Percentiles rank a stretch among this genome's conserved stretches.
Evolutionary conservation across 306 rosid genomes (phyloP).

Genomic region (Astragalus membranaceus): DNA sequence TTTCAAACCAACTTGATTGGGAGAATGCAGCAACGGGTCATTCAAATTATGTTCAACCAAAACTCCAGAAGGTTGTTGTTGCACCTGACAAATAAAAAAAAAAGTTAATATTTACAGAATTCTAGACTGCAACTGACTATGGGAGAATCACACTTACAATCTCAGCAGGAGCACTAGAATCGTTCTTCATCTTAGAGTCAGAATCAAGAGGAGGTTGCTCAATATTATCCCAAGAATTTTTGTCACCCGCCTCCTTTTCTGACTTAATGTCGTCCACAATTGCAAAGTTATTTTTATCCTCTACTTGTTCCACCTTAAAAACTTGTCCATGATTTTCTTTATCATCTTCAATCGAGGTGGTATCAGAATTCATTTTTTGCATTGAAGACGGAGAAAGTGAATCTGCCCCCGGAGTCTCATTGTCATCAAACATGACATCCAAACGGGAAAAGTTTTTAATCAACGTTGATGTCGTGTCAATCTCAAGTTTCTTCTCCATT

Average conservation of each 20-base stretch:
- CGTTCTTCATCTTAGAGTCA: slow-evolving; percentile 28
- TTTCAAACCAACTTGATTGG: slow-evolving; percentile 41
- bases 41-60: slow-evolving; percentile 58
- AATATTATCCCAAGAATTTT: slow-evolving; percentile 31
- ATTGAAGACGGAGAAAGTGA: slow-evolving; percentile 35
- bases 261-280: slow-evolving; percentile 18
- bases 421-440: slow-evolving; percentile 72
- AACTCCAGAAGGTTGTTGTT: slow-evolving; percentile 44
- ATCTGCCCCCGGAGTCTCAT: slow-evolving; percentile 31
- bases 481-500: slow-evolving; percentile 67
- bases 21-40: slow-evolving; percentile 49
- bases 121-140: not conserved
- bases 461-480: slow-evolving; percentile 54
- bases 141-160: slow-evolving; percentile 37
- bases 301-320: slow-evolving; percentile 22
- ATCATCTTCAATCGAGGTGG: slow-evolving; percentile 34
- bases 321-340: slow-evolving; percentile 45
- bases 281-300: slow-evolving; percentile 19
- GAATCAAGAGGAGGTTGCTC: slow-evolving; percentile 27
- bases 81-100: slow-evolving; percentile 35
- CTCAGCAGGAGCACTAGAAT: slow-evolving; percentile 25
- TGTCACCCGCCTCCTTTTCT: slow-evolving; percentile 23
- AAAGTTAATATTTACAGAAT: not conserved
- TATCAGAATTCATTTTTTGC: slow-evolving; percentile 19
- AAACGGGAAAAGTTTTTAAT: slow-evolving; percentile 64